Base-by-base conservation (phyloP, 345 rosid species). In the Acer negundo region DNA sequence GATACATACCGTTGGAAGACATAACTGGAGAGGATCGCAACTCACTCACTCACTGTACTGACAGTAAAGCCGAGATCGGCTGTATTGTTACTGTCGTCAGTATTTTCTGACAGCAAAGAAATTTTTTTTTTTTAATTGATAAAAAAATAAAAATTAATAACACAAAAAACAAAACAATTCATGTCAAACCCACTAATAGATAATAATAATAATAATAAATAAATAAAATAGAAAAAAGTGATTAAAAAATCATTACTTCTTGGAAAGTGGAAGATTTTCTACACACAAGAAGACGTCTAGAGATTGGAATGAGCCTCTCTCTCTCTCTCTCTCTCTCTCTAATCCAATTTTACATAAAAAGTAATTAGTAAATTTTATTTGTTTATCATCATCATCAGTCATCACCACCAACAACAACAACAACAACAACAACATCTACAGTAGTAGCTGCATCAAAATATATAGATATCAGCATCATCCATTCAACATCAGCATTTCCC, bases 181-280 rank as follows among this genome's bases (percentile, higher is more conserved):
- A 82, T 80, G 86, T 82, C 86, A 85, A 84, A 87, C 79, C 62
- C 62, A 56, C 62, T 56, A 19, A 56, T 17, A 19, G 19, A 19
- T 4, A 11, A 16, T 0, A 16, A 16, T 4, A 16, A 24, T 0
- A 24, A 24, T n/a, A 24, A 19, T 53, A 58, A 69, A 22, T 24
- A 66, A 38, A 40, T 66, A 28, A 65, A 20, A 10, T 31, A 59
- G 47, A 42, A 55, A 59, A 77, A 72, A 16, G 59, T 69, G 46
- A 77, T 72, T 80, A 77, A 79, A 84, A 82, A 80, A 86, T 78
- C 65, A 80, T 81, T 76, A 69, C 73, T 75, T 76, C 70, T 85
- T 64, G 87, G 87, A 69, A 84, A 87, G 86, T 82, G 90, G 86
- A 83, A 80, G 82, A 74, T 82, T 85, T 56, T 84, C 72, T 44